These are phyloP conservation scores for Kluyveromyces lactis DNA, from an alignment of 805 yeast genomes.

Conservation along the genomic window DNA sequence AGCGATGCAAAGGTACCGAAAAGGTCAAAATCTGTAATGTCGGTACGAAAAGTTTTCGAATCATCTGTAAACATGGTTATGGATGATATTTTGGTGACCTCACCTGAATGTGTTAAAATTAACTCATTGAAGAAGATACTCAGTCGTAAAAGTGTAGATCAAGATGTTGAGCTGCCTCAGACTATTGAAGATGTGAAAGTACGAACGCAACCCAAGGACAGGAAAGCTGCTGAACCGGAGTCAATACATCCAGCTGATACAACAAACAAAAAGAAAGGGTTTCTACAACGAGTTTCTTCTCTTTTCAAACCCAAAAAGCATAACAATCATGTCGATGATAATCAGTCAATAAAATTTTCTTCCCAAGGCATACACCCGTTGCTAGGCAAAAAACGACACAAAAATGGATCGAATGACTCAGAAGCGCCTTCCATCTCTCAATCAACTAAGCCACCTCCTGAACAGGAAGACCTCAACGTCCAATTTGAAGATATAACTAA, in stretches of 20 bases:
- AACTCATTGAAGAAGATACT: conserved; percentile 21
- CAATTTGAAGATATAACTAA: conserved; percentile 1
- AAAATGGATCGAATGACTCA: conserved; percentile 7
- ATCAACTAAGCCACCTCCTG: conserved; percentile 1
- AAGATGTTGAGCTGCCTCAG: background rate
- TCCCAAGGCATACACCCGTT: conserved; percentile 1
- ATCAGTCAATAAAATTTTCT: background rate
- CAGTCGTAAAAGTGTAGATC: conserved; percentile 15
- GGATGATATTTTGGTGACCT: conserved; percentile 3
- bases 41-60: conserved; percentile 28
- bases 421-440: background rate
- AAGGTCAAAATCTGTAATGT: conserved; percentile 29
- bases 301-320: conserved; percentile 1
- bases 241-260: conserved; percentile 10
- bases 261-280: conserved; percentile 2
- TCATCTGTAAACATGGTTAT: conserved; percentile 7
- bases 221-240: conserved; percentile 6
- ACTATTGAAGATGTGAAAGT: conserved; percentile 7
- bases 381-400: conserved; percentile 8
- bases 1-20: conserved; percentile 27
- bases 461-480: conserved; percentile 4
- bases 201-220: no score
- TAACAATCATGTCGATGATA: background rate
- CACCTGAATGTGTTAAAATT: conserved; percentile 6
- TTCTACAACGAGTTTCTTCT: conserved; percentile 6